Percentiles rank a stretch among this genome's conserved stretches.
phyloP scores from a whole-genome alignment of 371 early-diverging fungal genomes.

The Basidiobolus meristosporus region DNA sequence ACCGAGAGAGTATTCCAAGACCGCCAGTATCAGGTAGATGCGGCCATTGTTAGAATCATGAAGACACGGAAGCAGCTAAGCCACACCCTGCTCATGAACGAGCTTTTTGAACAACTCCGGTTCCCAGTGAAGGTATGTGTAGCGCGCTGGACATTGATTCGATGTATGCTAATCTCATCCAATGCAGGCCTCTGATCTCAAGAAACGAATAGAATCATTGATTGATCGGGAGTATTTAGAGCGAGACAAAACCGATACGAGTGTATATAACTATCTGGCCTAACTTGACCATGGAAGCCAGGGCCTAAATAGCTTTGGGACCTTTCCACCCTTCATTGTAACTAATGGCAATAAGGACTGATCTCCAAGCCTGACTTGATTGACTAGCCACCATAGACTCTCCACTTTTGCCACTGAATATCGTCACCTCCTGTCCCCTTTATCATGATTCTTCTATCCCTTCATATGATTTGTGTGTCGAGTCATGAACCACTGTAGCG shows the following conservation, averaged over 20 bases:
- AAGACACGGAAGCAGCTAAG: constrained; percentile 56
- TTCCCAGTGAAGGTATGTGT: constrained; percentile 50
- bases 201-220: constrained; percentile 76
- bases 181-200: constrained; percentile 41
- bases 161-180: not conserved
- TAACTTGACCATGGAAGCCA: constrained; percentile 4
- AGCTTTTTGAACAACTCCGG: constrained; percentile 49
- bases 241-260: constrained; percentile 38
- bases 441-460: too few relatives aligned
- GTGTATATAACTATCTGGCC: constrained; percentile 31
- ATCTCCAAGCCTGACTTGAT: too few relatives aligned
- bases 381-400: too few relatives aligned
- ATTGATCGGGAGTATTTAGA: constrained; percentile 84
- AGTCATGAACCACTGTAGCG: too few relatives aligned
- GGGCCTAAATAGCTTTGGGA: too few relatives aligned
- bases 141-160: not conserved
- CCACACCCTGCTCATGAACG: constrained; percentile 45
- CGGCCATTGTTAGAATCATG: constrained; percentile 88
- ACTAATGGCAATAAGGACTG: too few relatives aligned
- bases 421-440: too few relatives aligned
- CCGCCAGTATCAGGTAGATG: constrained; percentile 75
- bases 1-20: constrained; percentile 56
- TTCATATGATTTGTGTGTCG: too few relatives aligned
- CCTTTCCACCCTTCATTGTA: too few relatives aligned
- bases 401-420: too few relatives aligned